These are phyloP conservation scores for Colletotrichum sp. DNA, from an alignment of 2,329 filamentous ascomycete genomes.

Conservation along the genomic window DNA sequence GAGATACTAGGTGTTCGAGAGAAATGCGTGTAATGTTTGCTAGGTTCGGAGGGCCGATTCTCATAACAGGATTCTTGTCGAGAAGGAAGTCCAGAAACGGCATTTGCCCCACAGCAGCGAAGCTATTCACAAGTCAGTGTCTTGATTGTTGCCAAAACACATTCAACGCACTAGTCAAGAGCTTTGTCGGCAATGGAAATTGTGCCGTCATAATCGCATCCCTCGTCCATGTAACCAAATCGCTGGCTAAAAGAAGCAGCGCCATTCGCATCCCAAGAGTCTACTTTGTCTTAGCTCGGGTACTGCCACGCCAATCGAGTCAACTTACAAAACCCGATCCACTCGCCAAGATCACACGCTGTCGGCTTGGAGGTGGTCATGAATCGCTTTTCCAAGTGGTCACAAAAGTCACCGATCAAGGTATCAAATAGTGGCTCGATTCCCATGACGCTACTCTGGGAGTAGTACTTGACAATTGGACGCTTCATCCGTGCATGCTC, in stretches of 20 bases:
- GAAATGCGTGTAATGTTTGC: conserved; percentile 25
- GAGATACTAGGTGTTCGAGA: conserved; percentile 20
- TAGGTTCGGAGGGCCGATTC: conserved; percentile 27
- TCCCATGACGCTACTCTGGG: conserved; percentile 27
- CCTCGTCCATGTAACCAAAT: conserved; percentile 45
- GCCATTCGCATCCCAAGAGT: conserved; percentile 45
- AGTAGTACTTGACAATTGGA: conserved; percentile 42
- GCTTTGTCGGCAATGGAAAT: conserved; percentile 32
- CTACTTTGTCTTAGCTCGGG: conserved; percentile 26
- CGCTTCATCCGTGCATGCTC: conserved; percentile 39
- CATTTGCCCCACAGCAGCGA: conserved; percentile 29
- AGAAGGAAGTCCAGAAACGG: conserved; percentile 29
- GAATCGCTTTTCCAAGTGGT: conserved; percentile 33
- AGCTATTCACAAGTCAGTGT: conserved; percentile 25
- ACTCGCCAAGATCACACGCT: conserved; percentile 30
- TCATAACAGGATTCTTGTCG: conserved; percentile 32
- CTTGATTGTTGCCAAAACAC: too few relatives aligned
- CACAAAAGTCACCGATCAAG: conserved; percentile 32
- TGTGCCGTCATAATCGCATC: conserved; percentile 40
- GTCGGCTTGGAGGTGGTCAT: conserved; percentile 25
- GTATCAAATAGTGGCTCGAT: conserved; percentile 35
- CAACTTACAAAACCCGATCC: conserved; percentile 29
- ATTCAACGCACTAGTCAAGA: conserved; percentile 27
- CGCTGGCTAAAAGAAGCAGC: conserved; percentile 42
- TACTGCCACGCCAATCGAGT: conserved; percentile 34